A percentile compares a stretch with the other conserved stretches of the same genome.
Conservation (phyloP, 2,329 filamentous ascomycete species). For the Alternaria sp. region DNA sequence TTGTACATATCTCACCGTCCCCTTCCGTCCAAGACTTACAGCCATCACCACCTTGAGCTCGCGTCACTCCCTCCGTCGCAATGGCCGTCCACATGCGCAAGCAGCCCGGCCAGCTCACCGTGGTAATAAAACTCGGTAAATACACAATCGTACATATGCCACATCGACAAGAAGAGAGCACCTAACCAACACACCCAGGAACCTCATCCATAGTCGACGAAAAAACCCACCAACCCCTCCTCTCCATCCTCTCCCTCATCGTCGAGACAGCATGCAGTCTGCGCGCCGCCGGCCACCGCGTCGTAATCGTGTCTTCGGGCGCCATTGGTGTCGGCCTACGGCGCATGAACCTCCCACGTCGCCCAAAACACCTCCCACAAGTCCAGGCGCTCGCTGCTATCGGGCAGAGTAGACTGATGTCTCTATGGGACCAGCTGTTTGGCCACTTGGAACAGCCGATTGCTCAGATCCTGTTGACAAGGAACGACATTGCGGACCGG, state of each 20-base stretch:
- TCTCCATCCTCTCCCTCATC: conserved; percentile 89
- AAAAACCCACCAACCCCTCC: conserved; percentile 87
- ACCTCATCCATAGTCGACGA: conserved; percentile 99
- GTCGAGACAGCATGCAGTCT: conserved; percentile 92
- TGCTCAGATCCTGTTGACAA: conserved; percentile 90
- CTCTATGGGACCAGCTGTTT: conserved; percentile 93
- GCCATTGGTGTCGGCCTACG: conserved; percentile 93
- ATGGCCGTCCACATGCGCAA: conserved; percentile 57
- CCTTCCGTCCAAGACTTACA: background rate
- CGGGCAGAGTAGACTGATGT: conserved; percentile 93
- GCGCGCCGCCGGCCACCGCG: conserved; percentile 87
- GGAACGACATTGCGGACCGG: conserved; percentile 95
- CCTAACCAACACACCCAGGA: conserved; percentile 62
- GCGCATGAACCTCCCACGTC: conserved; percentile 84
- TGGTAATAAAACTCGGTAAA: conserved; percentile 87
- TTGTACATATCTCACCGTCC: background rate
- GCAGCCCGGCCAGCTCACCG: conserved; percentile 64
- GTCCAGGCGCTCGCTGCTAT: conserved; percentile 95
- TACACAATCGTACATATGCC: conserved; percentile 33
- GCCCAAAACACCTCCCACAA: conserved; percentile 88
- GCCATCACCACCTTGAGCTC: background rate
- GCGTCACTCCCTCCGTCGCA: background rate
- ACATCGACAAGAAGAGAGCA: conserved; percentile 22
- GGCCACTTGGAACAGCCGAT: conserved; percentile 86
- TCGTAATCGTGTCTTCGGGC: conserved; percentile 95